These are phyloP conservation scores for Pezizomycotina sp. DNA, from an alignment of 2,329 filamentous ascomycete species.

Conservation along the genomic window DNA sequence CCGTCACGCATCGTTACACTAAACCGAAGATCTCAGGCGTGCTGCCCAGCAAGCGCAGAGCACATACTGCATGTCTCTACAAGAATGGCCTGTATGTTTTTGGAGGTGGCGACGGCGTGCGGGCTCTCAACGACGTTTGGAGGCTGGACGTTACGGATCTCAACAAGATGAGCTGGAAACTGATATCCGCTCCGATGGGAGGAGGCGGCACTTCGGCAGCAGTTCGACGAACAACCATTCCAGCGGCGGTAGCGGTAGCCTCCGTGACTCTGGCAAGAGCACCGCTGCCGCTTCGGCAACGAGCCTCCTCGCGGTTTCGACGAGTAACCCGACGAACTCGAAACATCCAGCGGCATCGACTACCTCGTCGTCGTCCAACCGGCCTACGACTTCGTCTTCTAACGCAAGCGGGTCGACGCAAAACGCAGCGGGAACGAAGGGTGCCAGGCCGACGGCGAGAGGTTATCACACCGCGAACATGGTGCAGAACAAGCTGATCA, in stretches of 20 bases:
- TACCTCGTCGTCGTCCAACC: conserved; percentile 14
- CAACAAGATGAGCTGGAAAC: conserved; percentile 46
- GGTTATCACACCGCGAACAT: conserved; percentile 60
- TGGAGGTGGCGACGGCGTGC: conserved; percentile 52
- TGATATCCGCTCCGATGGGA: conserved; percentile 42
- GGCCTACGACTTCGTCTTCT: conserved; percentile 11
- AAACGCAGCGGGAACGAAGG: no score
- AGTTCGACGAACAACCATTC: conserved; percentile 14
- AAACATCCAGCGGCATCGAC: conserved; percentile 1
- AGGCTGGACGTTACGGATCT: conserved; percentile 51
- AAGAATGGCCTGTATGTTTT: conserved; percentile 58
- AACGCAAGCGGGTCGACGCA: conserved; percentile 17
- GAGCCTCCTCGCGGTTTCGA: conserved; percentile 9
- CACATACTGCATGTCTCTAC: conserved; percentile 55
- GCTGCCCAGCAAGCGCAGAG: conserved; percentile 44
- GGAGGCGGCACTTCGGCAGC: no score
- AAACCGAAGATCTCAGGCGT: conserved; percentile 44
- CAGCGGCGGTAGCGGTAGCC: conserved; percentile 2
- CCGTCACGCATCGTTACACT: conserved; percentile 50
- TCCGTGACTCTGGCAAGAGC: conserved; percentile 8
- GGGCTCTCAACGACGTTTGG: conserved; percentile 56
- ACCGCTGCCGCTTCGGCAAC: conserved; percentile 11
- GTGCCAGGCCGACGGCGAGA: conserved; percentile 44
- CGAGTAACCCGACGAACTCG: conserved; percentile 7
- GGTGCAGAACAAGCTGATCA: conserved; percentile 54